Percentiles rank a stretch among this genome's conserved stretches.
These are phyloP conservation scores for Penicillium sp. DNA, from an alignment of 2,329 filamentous ascomycete genomes.

Conservation along the genomic window DNA sequence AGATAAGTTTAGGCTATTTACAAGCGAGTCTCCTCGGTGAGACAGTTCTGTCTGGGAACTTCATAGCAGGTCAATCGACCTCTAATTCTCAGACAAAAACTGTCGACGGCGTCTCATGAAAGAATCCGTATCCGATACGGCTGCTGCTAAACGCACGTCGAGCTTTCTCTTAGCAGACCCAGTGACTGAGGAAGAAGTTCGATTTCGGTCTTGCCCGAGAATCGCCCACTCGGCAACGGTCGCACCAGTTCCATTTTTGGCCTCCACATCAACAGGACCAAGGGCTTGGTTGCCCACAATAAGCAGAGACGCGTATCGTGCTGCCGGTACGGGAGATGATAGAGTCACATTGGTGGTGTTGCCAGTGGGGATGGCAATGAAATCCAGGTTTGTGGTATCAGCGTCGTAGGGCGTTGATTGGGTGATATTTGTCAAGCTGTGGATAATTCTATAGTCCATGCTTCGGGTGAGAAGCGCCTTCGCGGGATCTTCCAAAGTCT, in stretches of 20 bases:
- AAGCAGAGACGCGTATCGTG: slow-evolving; percentile 45
- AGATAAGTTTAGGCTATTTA: not conserved
- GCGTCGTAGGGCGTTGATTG: slow-evolving; percentile 42
- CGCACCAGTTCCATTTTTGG: slow-evolving; percentile 43
- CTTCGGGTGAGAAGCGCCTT: slow-evolving; percentile 11
- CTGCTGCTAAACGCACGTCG: slow-evolving; percentile 12
- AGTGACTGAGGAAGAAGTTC: not conserved
- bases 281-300: slow-evolving; percentile 46
- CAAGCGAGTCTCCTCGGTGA: not conserved
- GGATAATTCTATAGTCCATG: slow-evolving; percentile 24
- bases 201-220: slow-evolving; percentile 25
- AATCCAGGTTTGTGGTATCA: slow-evolving; percentile 30
- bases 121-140: slow-evolving; percentile 1
- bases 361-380: slow-evolving; percentile 38
- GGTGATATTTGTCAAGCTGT: slow-evolving; percentile 30
- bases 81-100: slow-evolving; percentile 1
- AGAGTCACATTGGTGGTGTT: slow-evolving; percentile 47
- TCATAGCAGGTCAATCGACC: not conserved
- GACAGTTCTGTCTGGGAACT: not conserved
- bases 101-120: slow-evolving; percentile 13
- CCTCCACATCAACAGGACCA: slow-evolving; percentile 27
- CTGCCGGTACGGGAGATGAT: slow-evolving; percentile 31
- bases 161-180: slow-evolving; percentile 13
- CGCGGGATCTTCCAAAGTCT: slow-evolving; percentile 29
- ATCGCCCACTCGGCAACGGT: slow-evolving; percentile 52